Percentiles rank a stretch among this genome's conserved stretches.
Evolutionary conservation across 257 asterid species (phyloP).

Genomic region (Verbascum thapsus): DNA sequence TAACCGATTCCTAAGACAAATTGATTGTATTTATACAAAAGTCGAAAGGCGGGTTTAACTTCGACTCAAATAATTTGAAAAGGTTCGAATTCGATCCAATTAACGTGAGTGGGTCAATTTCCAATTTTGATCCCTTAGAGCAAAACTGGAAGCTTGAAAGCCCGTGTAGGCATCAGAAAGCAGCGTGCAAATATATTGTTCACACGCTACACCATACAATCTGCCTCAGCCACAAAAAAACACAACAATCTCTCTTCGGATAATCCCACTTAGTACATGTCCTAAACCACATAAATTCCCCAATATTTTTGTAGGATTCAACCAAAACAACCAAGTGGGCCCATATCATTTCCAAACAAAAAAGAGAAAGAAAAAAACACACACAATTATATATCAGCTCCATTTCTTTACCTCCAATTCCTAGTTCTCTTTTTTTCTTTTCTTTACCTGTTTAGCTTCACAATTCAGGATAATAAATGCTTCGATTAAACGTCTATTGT

Average conservation of each 20-base stretch:
- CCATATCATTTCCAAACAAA: conserved; percentile 21
- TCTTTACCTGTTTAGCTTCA: not conserved
- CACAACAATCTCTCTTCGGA: conserved; percentile 31
- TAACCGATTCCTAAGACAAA: too few relatives aligned
- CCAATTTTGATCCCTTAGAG: not conserved
- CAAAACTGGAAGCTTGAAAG: not conserved
- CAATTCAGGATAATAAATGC: conserved; percentile 36
- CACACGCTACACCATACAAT: conserved; percentile 36
- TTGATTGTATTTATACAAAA: too few relatives aligned
- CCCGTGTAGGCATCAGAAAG: conserved; percentile 35
- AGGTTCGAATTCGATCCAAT: not conserved
- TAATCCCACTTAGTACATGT: conserved; percentile 31
- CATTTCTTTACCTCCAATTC: conserved; percentile 31
- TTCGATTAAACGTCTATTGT: conserved; percentile 44
- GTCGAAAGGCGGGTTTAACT: too few relatives aligned
- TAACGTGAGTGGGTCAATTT: too few relatives aligned
- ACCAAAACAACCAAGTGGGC: conserved; percentile 19
- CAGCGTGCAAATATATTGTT: conserved; percentile 32
- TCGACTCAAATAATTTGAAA: not conserved
- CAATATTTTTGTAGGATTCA: conserved; percentile 14
- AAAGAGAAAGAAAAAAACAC: not conserved
- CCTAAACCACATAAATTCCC: conserved; percentile 11
- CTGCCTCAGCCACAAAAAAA: conserved; percentile 47
- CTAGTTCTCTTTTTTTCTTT: not conserved
- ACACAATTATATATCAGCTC: not conserved